Evolutionary conservation across 805 yeast species (phyloP).

Genomic region (Komagataella kurtzmanii): DNA sequence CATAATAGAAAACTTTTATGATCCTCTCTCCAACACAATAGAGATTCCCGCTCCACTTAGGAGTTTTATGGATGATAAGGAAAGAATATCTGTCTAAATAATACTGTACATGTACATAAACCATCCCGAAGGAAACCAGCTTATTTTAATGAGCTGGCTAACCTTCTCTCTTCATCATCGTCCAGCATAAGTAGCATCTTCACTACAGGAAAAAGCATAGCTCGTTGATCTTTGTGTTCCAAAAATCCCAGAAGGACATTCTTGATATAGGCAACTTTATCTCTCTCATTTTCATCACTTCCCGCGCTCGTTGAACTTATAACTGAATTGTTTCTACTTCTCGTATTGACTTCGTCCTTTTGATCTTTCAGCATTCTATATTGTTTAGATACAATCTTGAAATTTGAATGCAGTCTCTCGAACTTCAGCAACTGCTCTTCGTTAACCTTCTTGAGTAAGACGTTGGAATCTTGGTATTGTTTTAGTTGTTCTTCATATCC

Average conservation of each 20-base stretch:
- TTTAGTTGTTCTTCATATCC: conserved; percentile 34
- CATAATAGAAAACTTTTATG: conserved; percentile 74
- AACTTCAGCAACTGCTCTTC: conserved; percentile 58
- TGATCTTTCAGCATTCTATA: conserved; percentile 30
- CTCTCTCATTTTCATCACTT: conserved; percentile 16
- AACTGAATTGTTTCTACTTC: background rate
- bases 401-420: conserved; percentile 58
- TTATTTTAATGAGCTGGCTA: conserved; percentile 36
- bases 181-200: conserved; percentile 59
- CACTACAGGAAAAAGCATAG: conserved; percentile 73
- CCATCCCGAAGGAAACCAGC: background rate
- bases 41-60: conserved; percentile 55
- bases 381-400: conserved; percentile 50
- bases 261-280: conserved; percentile 65
- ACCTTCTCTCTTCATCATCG: conserved; percentile 59
- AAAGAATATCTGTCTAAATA: conserved; percentile 11
- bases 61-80: conserved; percentile 59
- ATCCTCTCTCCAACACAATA: conserved; percentile 38
- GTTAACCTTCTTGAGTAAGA: conserved; percentile 41
- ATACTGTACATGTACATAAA: background rate
- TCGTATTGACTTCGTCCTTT: background rate
- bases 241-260: conserved; percentile 86
- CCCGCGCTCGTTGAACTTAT: background rate
- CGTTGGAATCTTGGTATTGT: conserved; percentile 41
- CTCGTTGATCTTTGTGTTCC: conserved; percentile 88